These are phyloP conservation scores for Chlorella ohadii DNA, from an alignment of 139 green algal genomes.

Conservation along the genomic window DNA sequence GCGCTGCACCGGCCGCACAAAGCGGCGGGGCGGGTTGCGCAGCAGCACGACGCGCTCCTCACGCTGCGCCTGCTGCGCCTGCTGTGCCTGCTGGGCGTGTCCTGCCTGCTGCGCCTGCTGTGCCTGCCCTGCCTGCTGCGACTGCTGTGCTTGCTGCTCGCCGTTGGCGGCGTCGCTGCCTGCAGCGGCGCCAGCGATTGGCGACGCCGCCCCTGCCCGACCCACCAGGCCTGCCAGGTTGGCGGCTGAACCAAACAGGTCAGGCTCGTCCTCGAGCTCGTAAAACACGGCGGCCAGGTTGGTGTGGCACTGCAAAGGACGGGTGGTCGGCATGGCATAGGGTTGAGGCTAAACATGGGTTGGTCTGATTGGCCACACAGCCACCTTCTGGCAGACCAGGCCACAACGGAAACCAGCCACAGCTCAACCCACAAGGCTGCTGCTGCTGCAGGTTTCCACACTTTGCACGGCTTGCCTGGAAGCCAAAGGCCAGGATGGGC, in stretches of 20 bases:
- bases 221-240: background rate
- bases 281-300: slow-evolving; percentile 62
- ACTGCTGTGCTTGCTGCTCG: background rate
- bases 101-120: too few relatives aligned
- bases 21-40: slow-evolving; percentile 9
- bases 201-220: background rate
- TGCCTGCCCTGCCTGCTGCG: background rate
- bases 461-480: slow-evolving; percentile 52
- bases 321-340: too few relatives aligned
- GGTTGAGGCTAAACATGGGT: too few relatives aligned
- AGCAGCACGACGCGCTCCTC: slow-evolving; percentile 25
- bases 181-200: background rate
- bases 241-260: background rate
- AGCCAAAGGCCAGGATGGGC: slow-evolving; percentile 81
- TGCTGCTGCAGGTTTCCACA: too few relatives aligned
- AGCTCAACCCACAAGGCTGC: too few relatives aligned
- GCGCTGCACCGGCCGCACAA: slow-evolving; percentile 9
- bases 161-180: background rate
- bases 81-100: background rate
- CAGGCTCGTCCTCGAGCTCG: slow-evolving; percentile 33
- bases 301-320: slow-evolving; percentile 55
- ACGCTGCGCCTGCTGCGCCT: background rate
- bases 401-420: too few relatives aligned
- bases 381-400: too few relatives aligned
- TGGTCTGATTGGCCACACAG: too few relatives aligned